phyloP scores from a whole-genome alignment of 2,329 filamentous ascomycete genomes.

The Claviceps pusilla region DNA sequence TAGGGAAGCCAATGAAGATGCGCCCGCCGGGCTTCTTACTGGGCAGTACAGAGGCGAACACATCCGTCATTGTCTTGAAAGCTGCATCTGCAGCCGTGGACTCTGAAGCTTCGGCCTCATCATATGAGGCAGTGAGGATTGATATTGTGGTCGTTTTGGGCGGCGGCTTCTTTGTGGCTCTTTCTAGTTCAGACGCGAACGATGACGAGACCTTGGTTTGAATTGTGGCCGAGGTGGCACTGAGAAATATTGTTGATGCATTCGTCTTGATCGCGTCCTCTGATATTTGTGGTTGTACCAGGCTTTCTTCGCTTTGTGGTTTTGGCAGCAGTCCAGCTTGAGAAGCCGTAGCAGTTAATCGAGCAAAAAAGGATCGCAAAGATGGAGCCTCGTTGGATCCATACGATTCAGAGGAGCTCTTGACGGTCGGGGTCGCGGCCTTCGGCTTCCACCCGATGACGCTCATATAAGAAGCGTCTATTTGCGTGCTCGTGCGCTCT shows the following conservation, averaged over 20 bases:
- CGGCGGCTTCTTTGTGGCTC: constrained; percentile 92
- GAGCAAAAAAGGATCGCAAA: constrained; percentile 65
- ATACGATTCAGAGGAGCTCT: constrained; percentile 31
- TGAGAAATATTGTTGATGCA: constrained; percentile 70
- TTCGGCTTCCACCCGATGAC: constrained; percentile 70
- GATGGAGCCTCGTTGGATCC: constrained; percentile 40
- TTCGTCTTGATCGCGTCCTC: constrained; percentile 59
- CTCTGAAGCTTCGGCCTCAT: constrained; percentile 56
- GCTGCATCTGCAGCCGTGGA: constrained; percentile 27
- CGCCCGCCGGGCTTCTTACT: constrained; percentile 67
- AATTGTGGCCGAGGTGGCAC: constrained; percentile 72
- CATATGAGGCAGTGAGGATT: constrained; percentile 81
- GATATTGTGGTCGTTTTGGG: constrained; percentile 76
- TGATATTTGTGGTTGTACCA: constrained; percentile 44
- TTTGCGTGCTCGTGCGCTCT: constrained; percentile 74
- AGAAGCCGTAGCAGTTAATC: constrained; percentile 46
- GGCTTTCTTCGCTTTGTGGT: constrained; percentile 46
- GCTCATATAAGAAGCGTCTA: constrained; percentile 80
- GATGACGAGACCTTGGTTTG: constrained; percentile 56
- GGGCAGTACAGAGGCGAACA: constrained; percentile 82
- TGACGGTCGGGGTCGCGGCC: constrained; percentile 22
- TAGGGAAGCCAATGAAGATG: constrained; percentile 95
- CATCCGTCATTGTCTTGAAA: constrained; percentile 49
- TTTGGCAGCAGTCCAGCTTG: constrained; percentile 38
- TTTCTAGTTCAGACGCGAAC: constrained; percentile 75